Conservation (phyloP, 768 basidiomycete species). For the Obba rivulosa region DNA sequence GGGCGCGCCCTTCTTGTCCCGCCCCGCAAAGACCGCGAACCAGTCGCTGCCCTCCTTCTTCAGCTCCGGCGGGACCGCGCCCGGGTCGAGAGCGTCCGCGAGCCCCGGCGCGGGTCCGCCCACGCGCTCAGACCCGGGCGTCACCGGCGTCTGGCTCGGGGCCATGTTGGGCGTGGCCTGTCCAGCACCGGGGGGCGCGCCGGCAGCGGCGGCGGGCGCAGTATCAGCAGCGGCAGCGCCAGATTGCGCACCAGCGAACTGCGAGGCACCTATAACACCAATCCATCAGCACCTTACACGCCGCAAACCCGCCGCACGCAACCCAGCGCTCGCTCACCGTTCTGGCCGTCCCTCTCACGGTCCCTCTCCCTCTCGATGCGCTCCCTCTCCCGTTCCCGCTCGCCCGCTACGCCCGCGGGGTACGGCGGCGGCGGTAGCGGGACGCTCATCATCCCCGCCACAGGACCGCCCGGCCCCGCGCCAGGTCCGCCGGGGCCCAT, state of each 20-base stretch:
- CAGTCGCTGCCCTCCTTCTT: slow-evolving; percentile 81
- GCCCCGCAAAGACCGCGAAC: slow-evolving; percentile 66
- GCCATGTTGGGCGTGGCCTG: neutral
- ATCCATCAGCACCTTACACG: too few relatives aligned
- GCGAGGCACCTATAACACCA: too few relatives aligned
- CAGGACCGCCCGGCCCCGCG: slow-evolving; percentile 9
- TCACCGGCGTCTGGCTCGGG: too few relatives aligned
- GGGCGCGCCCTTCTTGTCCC: neutral
- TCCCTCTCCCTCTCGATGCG: slow-evolving; percentile 9
- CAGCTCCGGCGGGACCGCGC: slow-evolving; percentile 44
- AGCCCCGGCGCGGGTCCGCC: slow-evolving; percentile 6
- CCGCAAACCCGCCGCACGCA: too few relatives aligned
- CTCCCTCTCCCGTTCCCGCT: slow-evolving; percentile 4
- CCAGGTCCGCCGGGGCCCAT: slow-evolving; percentile 9
- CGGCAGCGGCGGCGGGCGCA: slow-evolving; percentile 14
- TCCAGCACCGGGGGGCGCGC: slow-evolving; percentile 5
- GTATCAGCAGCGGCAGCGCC: slow-evolving; percentile 20
- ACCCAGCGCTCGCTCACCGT: too few relatives aligned
- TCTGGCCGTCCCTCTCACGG: too few relatives aligned
- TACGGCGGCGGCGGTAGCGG: slow-evolving; percentile 7
- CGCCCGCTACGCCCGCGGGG: neutral
- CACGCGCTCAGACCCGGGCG: too few relatives aligned
- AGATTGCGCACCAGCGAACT: slow-evolving; percentile 22
- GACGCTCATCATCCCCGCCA: neutral
- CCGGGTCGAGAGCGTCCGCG: slow-evolving; percentile 27